Evolutionary conservation across 2,329 filamentous ascomycete species (phyloP).

Genomic region (Colletotrichum coccodes): DNA sequence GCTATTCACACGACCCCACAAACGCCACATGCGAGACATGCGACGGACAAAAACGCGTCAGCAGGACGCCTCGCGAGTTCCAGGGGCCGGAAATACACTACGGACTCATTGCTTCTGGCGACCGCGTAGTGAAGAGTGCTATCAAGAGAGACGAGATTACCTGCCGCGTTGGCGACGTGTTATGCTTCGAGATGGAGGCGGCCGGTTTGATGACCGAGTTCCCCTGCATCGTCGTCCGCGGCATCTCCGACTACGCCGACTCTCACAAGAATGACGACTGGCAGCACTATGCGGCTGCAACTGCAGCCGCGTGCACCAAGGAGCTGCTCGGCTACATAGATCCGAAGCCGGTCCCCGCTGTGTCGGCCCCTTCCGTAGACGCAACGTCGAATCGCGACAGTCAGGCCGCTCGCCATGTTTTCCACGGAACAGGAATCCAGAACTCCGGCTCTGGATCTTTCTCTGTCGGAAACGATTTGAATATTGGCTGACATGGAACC

Average conservation of each 20-base stretch:
- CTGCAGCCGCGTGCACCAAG: conserved; percentile 38
- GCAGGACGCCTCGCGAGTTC: background rate
- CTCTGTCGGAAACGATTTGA: too few relatives aligned
- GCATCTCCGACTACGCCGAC: conserved; percentile 50
- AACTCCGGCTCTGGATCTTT: background rate
- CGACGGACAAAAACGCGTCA: background rate
- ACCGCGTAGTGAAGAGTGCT: conserved; percentile 2
- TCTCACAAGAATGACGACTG: conserved; percentile 49
- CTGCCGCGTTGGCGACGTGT: background rate
- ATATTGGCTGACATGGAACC: too few relatives aligned
- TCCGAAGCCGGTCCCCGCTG: background rate
- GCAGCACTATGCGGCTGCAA: conserved; percentile 45
- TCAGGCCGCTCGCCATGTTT: background rate
- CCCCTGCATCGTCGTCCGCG: conserved; percentile 46
- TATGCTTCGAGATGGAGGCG: conserved; percentile 42
- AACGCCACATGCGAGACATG: background rate
- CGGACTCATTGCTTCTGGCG: conserved; percentile 9
- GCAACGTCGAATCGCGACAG: background rate
- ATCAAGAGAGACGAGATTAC: background rate
- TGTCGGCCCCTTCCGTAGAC: background rate
- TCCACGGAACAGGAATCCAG: background rate
- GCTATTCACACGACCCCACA: background rate
- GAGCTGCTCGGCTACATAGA: conserved; percentile 1
- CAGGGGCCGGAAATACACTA: conserved; percentile 11
- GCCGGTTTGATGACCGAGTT: conserved; percentile 37